phyloP scores from a whole-genome alignment of 2,329 filamentous ascomycete genomes.

The Pseudopithomyces maydicus region DNA sequence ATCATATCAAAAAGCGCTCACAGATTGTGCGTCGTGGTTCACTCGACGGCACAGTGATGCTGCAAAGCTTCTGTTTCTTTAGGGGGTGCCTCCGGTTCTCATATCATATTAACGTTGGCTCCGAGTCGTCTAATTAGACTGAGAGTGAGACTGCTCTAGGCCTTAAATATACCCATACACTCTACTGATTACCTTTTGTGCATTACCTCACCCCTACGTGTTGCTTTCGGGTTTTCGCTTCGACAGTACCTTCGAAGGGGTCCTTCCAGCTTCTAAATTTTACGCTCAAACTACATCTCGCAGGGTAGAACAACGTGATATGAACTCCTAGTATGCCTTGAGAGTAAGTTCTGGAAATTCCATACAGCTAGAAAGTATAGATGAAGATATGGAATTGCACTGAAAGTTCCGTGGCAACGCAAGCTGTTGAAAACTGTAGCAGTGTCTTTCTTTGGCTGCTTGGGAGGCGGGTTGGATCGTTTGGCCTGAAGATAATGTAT shows the following conservation, averaged over 20 bases:
- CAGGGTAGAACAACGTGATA: too few species aligned
- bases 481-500: not conserved
- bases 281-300: too few species aligned
- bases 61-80: not conserved
- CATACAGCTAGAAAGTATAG: too few species aligned
- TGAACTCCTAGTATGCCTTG: too few species aligned
- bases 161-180: constrained; percentile 8
- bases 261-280: too few species aligned
- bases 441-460: not conserved
- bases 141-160: constrained; percentile 12
- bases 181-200: not conserved
- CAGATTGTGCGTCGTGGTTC: constrained; percentile 7
- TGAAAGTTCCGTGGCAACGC: too few species aligned
- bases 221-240: not conserved
- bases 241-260: too few species aligned
- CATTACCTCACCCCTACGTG: too few species aligned
- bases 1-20: constrained; percentile 7
- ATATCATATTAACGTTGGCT: not conserved
- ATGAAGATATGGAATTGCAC: too few species aligned
- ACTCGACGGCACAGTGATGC: not conserved
- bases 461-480: not conserved
- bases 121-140: not conserved
- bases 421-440: too few species aligned
- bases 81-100: not conserved
- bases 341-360: too few species aligned